Conservation (phyloP, 1,284 basidiomycete genomes). For the Cutaneotrichosporon mucoides region DNA sequence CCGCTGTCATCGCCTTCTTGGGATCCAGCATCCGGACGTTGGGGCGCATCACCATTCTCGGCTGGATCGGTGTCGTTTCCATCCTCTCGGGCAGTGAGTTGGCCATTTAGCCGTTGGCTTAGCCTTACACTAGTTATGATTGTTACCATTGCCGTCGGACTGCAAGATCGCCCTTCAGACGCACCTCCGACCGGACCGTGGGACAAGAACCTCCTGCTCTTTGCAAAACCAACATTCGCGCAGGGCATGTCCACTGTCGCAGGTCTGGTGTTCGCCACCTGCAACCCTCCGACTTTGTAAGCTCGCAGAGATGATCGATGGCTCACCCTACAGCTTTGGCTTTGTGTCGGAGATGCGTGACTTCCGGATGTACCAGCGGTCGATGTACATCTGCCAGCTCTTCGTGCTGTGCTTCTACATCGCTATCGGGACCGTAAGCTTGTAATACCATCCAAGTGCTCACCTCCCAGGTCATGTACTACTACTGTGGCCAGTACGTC, state of each 20-base stretch:
- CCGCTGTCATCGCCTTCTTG: slow-evolving; percentile 26
- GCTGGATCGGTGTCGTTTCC: slow-evolving; percentile 37
- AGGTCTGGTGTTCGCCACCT: slow-evolving; percentile 38
- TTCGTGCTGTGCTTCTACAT: slow-evolving; percentile 38
- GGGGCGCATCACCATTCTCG: slow-evolving; percentile 42
- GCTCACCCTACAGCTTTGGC: slow-evolving; percentile 5
- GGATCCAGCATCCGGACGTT: slow-evolving; percentile 43
- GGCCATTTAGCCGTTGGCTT: background rate
- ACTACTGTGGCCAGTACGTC: slow-evolving; percentile 44
- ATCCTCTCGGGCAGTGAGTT: slow-evolving; percentile 30
- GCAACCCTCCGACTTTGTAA: background rate
- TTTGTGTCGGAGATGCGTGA: slow-evolving; percentile 33
- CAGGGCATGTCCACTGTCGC: slow-evolving; percentile 41
- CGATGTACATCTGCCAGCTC: slow-evolving; percentile 28
- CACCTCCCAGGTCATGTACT: slow-evolving; percentile 17
- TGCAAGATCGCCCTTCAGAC: slow-evolving; percentile 15
- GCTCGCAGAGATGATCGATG: too few species aligned
- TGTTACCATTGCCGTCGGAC: slow-evolving; percentile 45
- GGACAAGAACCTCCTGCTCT: slow-evolving; percentile 30
- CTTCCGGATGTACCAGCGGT: slow-evolving; percentile 26
- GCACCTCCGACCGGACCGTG: slow-evolving; percentile 21
- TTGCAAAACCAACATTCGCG: slow-evolving; percentile 33
- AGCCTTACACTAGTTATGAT: slow-evolving; percentile 32
- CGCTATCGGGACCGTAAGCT: slow-evolving; percentile 25
- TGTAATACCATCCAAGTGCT: too few species aligned